Percentiles rank a stretch among this genome's conserved stretches.
Conservation (phyloP, 2,329 filamentous ascomycete genomes). For the Hansfordia pulvinata region DNA sequence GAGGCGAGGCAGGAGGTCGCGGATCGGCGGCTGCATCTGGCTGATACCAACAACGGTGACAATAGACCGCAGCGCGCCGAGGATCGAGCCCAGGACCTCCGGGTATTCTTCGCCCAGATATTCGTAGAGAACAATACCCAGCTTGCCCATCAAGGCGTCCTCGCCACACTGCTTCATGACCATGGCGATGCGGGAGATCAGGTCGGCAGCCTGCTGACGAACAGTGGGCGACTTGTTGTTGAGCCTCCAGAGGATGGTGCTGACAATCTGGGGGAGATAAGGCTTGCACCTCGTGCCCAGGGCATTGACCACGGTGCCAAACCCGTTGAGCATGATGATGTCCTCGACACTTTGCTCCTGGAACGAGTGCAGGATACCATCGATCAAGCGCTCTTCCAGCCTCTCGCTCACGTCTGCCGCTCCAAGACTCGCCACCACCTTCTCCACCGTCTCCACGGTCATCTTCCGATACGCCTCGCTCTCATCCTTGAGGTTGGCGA, state of each 20-base stretch:
- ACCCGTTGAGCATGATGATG: conserved; percentile 90
- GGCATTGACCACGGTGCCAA: conserved; percentile 93
- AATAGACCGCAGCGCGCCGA: conserved; percentile 88
- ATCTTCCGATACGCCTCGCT: conserved; percentile 97
- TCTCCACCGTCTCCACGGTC: conserved; percentile 97
- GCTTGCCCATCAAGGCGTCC: conserved; percentile 88
- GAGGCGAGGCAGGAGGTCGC: conserved; percentile 83
- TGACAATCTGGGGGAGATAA: conserved; percentile 93
- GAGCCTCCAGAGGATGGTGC: conserved; percentile 86
- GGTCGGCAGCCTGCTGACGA: conserved; percentile 88
- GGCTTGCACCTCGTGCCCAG: conserved; percentile 88
- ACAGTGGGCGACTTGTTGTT: conserved; percentile 98
- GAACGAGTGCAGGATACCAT: conserved; percentile 91
- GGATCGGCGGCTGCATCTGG: conserved; percentile 96
- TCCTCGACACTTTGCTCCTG: conserved; percentile 97
- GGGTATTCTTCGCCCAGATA: conserved; percentile 98
- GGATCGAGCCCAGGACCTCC: conserved; percentile 90
- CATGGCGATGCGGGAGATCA: conserved; percentile 93
- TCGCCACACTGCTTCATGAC: conserved; percentile 99
- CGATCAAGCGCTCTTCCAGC: conserved; percentile 84
- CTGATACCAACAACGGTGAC: conserved; percentile 96
- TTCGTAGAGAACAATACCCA: conserved; percentile 90
- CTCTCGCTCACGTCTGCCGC: conserved; percentile 89
- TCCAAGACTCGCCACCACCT: conserved; percentile 83
- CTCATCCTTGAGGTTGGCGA: conserved; percentile 94